Evolutionary conservation across 148 eudicot species (phyloP), one percentile per base, ranked within the genome.

Genomic region (Vaccinium macrocarpon): DNA sequence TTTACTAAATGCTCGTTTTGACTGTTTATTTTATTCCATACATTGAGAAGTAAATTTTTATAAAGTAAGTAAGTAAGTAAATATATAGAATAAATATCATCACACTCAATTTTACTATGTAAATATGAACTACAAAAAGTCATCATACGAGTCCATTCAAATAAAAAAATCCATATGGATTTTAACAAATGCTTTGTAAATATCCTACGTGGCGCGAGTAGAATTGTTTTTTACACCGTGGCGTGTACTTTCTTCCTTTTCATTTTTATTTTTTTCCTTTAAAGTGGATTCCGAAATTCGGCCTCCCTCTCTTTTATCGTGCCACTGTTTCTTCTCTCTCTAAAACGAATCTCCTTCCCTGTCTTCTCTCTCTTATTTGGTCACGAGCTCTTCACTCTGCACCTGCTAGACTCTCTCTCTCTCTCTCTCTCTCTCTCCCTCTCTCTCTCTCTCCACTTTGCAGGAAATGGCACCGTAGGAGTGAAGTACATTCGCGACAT

Each of bases 121-220:
- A 42, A 42, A 42, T 42, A 42, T 42, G 46, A 42, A 42, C 46
- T 42, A 42, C 46, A 3, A 38, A 38, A 38, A 38, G 42, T 38
- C 42, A 38, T 38, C 42, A 38, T 3, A 38, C 4, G 42, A 38
- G 42, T 38, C 42, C 42, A 5, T 38, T 38, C 42, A 38, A 38
- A 38, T 38, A 4, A 42, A 42, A 42, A 42, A 23, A 64, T 4
- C 12, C 14, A 74, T 19, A 42, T 18, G 35, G 6, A 35, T 38
- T 38, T 74, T 16, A 73, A 2, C 48, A 48, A 46, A 46, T 76
- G 9, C 55, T 4, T 19, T 4, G 42, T 21, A 2, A 49, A 38
- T 61, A 62, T 81, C 83, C 55, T 38, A 48, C 75, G 74, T 64
- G 83, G 83, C 83, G 42, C 55, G 83, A 62, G 75, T 66, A 81